Percentiles rank a stretch among this genome's conserved stretches.
These are phyloP conservation scores for Pythium dissimile DNA, from an alignment of 352 stramenopile genomes.

Conservation along the genomic window DNA sequence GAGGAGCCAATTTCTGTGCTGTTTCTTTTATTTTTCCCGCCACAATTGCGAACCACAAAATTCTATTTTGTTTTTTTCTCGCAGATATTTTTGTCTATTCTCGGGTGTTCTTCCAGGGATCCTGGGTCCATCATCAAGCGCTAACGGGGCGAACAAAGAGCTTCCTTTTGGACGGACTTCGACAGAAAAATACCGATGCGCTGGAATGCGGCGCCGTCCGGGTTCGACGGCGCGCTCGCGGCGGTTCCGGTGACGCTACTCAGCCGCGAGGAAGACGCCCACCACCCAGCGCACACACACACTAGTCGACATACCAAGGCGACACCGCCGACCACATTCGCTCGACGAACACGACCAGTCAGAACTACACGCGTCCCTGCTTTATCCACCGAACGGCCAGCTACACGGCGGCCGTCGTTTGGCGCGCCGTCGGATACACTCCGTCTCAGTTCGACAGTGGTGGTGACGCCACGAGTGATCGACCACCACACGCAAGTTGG, in stretches of 20 bases:
- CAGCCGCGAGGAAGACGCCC: slow-evolving; percentile 19
- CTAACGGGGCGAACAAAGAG: not conserved
- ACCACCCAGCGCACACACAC: slow-evolving; percentile 1
- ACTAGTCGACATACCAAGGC: not conserved
- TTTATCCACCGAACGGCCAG: not conserved
- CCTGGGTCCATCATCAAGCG: not conserved
- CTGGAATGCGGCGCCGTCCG: slow-evolving; percentile 8
- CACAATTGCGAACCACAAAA: too few species aligned
- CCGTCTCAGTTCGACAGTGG: slow-evolving; percentile 5
- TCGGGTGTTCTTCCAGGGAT: not conserved
- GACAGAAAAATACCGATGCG: slow-evolving; percentile 1
- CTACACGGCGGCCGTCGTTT: not conserved
- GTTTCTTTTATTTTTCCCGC: too few species aligned
- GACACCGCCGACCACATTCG: not conserved
- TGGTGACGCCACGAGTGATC: not conserved
- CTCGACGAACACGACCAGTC: not conserved
- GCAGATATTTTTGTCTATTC: too few species aligned
- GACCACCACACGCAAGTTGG: not conserved
- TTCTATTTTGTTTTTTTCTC: too few species aligned
- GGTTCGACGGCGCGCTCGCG: slow-evolving; percentile 14
- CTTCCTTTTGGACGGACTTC: not conserved
- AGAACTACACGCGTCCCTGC: not conserved
- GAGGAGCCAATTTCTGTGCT: too few species aligned
- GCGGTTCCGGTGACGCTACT: slow-evolving; percentile 19
- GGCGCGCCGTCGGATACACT: slow-evolving; percentile 8